Conservation (phyloP, 257 asterid genomes). For the Nicotiana sylvestris region DNA sequence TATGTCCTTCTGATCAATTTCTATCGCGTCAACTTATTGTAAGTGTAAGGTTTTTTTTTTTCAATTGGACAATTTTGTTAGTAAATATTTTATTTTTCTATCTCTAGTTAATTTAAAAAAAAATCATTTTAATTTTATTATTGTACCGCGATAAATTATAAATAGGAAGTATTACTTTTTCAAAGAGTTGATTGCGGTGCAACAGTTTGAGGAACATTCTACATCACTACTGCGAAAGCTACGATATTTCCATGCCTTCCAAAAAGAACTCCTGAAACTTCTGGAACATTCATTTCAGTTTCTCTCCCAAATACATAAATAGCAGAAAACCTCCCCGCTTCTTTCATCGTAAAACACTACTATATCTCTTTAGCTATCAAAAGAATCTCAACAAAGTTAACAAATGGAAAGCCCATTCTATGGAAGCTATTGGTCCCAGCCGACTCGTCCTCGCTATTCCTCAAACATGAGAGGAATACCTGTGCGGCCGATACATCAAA, state of each 20-base stretch:
- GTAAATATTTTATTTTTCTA: too few relatives aligned
- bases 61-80: too few relatives aligned
- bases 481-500: conserved; percentile 14
- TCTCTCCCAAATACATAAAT: not conserved
- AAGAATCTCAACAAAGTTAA: not conserved
- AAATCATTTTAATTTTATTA: too few relatives aligned
- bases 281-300: not conserved
- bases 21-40: too few relatives aligned
- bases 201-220: not conserved
- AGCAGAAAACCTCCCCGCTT: not conserved
- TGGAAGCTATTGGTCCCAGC: conserved; percentile 31
- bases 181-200: not conserved
- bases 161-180: not conserved
- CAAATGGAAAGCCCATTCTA: conserved; percentile 40
- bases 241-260: not conserved
- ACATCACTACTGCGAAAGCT: not conserved
- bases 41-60: too few relatives aligned
- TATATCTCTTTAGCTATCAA: not conserved
- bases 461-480: conserved; percentile 24
- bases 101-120: too few relatives aligned
- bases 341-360: not conserved
- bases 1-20: too few relatives aligned
- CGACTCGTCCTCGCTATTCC: conserved; percentile 17
- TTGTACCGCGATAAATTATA: too few relatives aligned
- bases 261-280: conserved; percentile 13